phyloP scores from a whole-genome alignment of 2,329 filamentous ascomycete genomes.

The Tolypocladium inflatum region DNA sequence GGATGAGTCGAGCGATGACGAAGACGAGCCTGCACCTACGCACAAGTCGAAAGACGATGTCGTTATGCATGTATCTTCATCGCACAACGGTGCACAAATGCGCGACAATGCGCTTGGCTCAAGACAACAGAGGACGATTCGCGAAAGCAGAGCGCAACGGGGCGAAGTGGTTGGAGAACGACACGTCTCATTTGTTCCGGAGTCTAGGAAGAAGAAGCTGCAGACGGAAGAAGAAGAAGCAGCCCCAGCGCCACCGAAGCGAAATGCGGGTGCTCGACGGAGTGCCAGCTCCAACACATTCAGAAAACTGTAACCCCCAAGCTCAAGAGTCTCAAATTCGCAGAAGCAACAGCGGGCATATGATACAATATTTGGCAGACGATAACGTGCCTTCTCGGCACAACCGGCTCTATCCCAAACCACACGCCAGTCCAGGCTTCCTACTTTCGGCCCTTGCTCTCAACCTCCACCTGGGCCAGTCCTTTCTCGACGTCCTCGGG shows the following conservation, averaged over 20 bases:
- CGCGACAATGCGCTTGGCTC: slow-evolving; percentile 49
- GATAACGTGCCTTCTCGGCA: background rate
- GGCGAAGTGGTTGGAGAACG: slow-evolving; percentile 52
- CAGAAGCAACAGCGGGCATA: background rate
- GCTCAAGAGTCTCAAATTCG: background rate
- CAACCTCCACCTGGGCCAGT: slow-evolving; percentile 25
- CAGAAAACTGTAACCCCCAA: slow-evolving; percentile 45
- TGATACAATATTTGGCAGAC: background rate
- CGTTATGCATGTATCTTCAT: slow-evolving; percentile 60
- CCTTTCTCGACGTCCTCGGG: slow-evolving; percentile 53
- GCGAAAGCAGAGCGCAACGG: slow-evolving; percentile 31
- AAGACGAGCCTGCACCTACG: slow-evolving; percentile 13
- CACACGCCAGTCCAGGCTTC: slow-evolving; percentile 3
- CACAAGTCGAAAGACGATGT: slow-evolving; percentile 27
- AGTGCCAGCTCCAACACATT: slow-evolving; percentile 73
- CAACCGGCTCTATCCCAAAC: background rate
- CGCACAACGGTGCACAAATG: slow-evolving; percentile 47
- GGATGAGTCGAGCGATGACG: slow-evolving; percentile 33
- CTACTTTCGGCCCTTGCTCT: slow-evolving; percentile 20
- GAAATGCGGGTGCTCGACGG: slow-evolving; percentile 38
- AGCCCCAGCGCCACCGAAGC: slow-evolving; percentile 19
- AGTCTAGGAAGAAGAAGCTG: slow-evolving; percentile 41
- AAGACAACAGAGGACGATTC: slow-evolving; percentile 40
- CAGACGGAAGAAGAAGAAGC: slow-evolving; percentile 21
- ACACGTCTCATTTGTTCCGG: slow-evolving; percentile 64